Base-by-base conservation (phyloP, 768 basidiomycete genomes). In the Russula foetens region DNA sequence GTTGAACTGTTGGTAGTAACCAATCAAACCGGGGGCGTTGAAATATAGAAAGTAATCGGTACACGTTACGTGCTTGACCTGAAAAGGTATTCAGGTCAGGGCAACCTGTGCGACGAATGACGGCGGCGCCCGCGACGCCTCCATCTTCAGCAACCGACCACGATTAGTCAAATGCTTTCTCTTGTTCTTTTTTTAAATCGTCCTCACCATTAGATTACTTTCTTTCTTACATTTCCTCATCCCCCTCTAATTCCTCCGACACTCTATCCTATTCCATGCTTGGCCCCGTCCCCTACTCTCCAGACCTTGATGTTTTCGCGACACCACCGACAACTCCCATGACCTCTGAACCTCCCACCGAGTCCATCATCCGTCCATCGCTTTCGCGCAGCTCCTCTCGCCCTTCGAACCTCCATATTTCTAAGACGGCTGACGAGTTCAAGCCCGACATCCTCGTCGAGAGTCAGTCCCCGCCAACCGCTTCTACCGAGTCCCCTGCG, bases 251-350 rank as follows among this genome's bases (percentile, higher is more conserved):
- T 35, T 35, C 11, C 9, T 35, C 9, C 35, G 35, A 35, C 35
- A 12, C 14, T 35, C 29, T 23, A 2, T 29, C 17, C 31, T 21
- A 35, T 23, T 26, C 44, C 11, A 63, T 63, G 63, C 59, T 45
- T 6, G 44, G 49, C 24, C 35, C 50, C 12, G 35, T 56, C 8
- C 52, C 45, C n/a, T 28, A 17, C 49, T 64, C 63, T 45, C 69
- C 68, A 31, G 76, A 78, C 58, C 53, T 64, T 52, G 77, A 80
- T 56, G 71, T 69, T 48, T 80, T 78, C 64, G 69, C 71, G 50
- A 79, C 78, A 19, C 78, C 78, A 26, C 78, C 79, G 8, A 71
- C 72, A 17, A 76, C 77, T 21, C 78, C 78, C 26, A 64, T 61
- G 57, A 56, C 65, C 0, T 50, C 69, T 47, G 59, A 57, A 45